phyloP scores from a whole-genome alignment of 345 rosid genomes.

The Barbarea vulgaris region DNA sequence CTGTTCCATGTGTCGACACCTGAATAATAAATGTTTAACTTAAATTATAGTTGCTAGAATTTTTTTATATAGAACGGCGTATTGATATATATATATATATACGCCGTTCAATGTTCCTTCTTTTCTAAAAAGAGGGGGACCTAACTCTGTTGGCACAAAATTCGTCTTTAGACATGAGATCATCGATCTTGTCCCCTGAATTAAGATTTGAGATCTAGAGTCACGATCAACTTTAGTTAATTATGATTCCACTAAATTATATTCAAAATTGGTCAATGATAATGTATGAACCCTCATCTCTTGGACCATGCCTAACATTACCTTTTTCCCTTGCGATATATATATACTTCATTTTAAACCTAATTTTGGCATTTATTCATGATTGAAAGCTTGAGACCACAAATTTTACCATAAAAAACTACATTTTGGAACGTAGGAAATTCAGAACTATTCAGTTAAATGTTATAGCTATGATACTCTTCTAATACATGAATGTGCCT shows the following conservation, averaged over 20 bases:
- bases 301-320: constrained; percentile 40
- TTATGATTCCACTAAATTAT: constrained; percentile 28
- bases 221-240: constrained; percentile 40
- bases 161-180: constrained; percentile 37
- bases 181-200: constrained; percentile 40
- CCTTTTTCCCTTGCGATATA: not conserved
- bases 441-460: not conserved
- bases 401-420: not conserved
- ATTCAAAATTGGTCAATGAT: constrained; percentile 32
- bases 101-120: constrained; percentile 11
- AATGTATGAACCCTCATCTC: constrained; percentile 33
- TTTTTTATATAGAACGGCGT: not conserved
- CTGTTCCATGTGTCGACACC: not conserved
- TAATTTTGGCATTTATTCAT: constrained; percentile 29
- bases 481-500: not conserved
- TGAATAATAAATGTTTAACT: not conserved
- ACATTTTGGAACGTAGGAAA: not conserved
- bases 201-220: constrained; percentile 38
- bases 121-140: constrained; percentile 31
- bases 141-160: constrained; percentile 36
- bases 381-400: constrained; percentile 16
- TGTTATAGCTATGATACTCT: not conserved
- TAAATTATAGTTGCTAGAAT: not conserved
- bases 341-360: constrained; percentile 17
- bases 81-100: not conserved